Evolutionary conservation across 352 stramenopile genomes (phyloP), one percentile per base, ranked within the genome.

Genomic region (Stephanocyclus meneghinianus): DNA sequence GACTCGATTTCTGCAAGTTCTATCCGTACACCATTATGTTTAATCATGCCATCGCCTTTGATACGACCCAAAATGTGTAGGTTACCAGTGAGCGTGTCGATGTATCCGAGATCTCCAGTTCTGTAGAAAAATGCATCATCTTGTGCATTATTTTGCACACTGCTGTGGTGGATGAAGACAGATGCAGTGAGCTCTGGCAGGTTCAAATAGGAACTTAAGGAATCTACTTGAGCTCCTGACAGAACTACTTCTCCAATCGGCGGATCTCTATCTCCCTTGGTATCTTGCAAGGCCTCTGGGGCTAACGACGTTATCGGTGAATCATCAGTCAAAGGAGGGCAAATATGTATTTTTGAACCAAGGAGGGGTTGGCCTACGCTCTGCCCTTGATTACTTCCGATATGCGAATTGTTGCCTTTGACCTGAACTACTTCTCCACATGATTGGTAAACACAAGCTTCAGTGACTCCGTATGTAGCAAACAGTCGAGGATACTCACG

Each of bases 381-480:
- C 57, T 90, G 79, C 10, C 83, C 81, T 51, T 32, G 16, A 29
- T 0, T 51, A 32, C 13, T 48, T 42, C 44, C 18, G 60, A 42
- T 30, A 13, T 71, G 10, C 6, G 9, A 21, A 57, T 11, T 55
- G 5, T 42, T 44, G 9, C 42, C 26, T 15, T 59, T 56, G 26
- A 6, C 26, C 6, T 35, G 7, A 51, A 86, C 65, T 5, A 93
- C 77, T 80, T 90, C 83, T 66, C 87, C 87, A 67, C 71, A 84
- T 7, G 87, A 91, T 81, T 93, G 89, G 76, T 93, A 93, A 0
- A 93, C 89, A 71, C 89, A 93, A 16, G 89, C 89, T 83, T 93
- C 89, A 13, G 89, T 93, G 1, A 91, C 83, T 32, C 89, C 89
- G 70, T 93, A 93, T 10, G 89, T 93, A 4, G 86, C 79, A 21